Evolutionary conservation across 805 yeast species (phyloP).

Genomic region (Suhomyces prunicola): DNA sequence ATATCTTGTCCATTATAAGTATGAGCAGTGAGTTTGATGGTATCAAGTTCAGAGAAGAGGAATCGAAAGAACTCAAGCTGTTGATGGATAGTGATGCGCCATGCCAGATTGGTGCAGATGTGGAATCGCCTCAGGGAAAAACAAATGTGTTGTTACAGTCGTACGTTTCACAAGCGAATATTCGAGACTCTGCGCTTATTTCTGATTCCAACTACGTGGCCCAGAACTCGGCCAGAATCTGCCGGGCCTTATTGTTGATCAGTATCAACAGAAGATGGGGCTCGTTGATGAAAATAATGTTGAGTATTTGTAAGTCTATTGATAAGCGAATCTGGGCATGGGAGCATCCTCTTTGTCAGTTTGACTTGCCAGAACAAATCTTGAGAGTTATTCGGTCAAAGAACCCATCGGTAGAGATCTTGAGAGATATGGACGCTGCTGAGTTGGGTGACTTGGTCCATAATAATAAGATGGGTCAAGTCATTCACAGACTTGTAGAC

Average conservation of each 20-base stretch:
- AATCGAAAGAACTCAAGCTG: conserved; percentile 64
- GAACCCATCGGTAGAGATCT: conserved; percentile 63
- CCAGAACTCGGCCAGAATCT: conserved; percentile 89
- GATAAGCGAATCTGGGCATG: conserved; percentile 85
- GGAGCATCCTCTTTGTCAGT: conserved; percentile 86
- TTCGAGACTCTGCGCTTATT: conserved; percentile 74
- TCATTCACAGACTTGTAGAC: conserved; percentile 56
- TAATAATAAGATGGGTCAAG: conserved; percentile 68
- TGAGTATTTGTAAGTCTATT: conserved; percentile 81
- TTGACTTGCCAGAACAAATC: conserved; percentile 70
- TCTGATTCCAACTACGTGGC: conserved; percentile 94
- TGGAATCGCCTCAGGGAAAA: conserved; percentile 77
- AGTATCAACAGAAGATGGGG: conserved; percentile 95
- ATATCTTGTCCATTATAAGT: conserved; percentile 80
- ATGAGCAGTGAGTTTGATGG: conserved; percentile 94
- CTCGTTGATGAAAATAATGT: conserved; percentile 62
- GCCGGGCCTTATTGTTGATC: conserved; percentile 84
- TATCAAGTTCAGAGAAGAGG: conserved; percentile 86
- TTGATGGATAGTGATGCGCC: conserved; percentile 55
- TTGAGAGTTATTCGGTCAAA: conserved; percentile 59
- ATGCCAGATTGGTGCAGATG: conserved; percentile 78
- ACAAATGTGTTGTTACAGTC: conserved; percentile 87
- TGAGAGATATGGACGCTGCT: conserved; percentile 66
- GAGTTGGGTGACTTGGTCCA: conserved; percentile 92
- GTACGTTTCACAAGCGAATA: conserved; percentile 69